Evolutionary conservation across 441 rosid genomes (phyloP), one percentile per base, ranked within the genome.

Genomic region (Corymbia calophylla): DNA sequence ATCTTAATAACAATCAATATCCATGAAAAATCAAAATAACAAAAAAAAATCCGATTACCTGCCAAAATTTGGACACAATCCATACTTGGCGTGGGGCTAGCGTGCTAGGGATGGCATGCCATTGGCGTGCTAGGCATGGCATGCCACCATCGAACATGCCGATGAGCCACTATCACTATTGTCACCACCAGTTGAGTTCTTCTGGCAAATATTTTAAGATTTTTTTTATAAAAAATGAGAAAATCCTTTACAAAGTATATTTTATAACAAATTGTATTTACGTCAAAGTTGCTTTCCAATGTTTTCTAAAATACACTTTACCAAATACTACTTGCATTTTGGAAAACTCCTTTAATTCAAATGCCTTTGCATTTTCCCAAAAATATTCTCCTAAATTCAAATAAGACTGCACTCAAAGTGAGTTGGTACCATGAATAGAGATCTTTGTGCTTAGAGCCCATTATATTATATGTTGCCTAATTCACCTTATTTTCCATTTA

Each of bases 51-150:
- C 44, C 44, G 3, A 27, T 23, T 56, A 2, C 62, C 0, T 0
- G 2, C 13, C 62, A 23, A 56, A 9, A 56, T 56, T 56, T 56
- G 29, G 62, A 56, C 62, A 9, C 62, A 23, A 23, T 56, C 62
- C 29, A 56, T 23, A 23, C 29, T 0, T 56, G 23, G 29, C 2
- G 12, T 5, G 9, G 0, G 0, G 0, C 12, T 56, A n/a, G n/a
- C n/a, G 39, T 35, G 39, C 39, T 35, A 35, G 39, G 39, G 39
- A 35, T 35, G 39, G 39, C 39, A 35, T 35, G 39, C 39, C 39
- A 35, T 35, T 35, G 62, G 62, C 62, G 23, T 56, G 29, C 12
- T 23, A 56, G 62, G 62, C 23, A 56, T 4, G 29, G 62, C 27
- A 8, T 56, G 58, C 58, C 29, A 56, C 62, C 62, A 56, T 56